Conservation (phyloP, 2,329 filamentous ascomycete genomes). For the Diplocarpon mali region DNA sequence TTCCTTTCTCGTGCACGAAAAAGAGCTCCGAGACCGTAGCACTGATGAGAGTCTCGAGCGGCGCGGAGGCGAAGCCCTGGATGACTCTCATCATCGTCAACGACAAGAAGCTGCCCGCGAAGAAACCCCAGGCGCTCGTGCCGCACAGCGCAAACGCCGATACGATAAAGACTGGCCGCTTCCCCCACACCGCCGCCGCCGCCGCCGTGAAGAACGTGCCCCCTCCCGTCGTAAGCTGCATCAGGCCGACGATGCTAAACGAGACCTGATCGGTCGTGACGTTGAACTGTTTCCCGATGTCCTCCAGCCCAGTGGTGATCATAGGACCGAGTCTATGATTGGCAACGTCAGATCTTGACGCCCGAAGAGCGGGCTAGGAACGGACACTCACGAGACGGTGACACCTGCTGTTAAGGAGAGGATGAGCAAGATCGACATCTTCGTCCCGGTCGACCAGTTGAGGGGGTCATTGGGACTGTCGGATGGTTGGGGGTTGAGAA, state of each 20-base stretch:
- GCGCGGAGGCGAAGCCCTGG: slow-evolving; percentile 23
- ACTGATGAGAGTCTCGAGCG: slow-evolving; percentile 27
- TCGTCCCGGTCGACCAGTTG: slow-evolving; percentile 32
- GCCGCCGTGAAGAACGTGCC: slow-evolving; percentile 33
- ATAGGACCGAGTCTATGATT: slow-evolving; percentile 29
- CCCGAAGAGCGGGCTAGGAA: slow-evolving; percentile 8
- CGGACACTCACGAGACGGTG: slow-evolving; percentile 16
- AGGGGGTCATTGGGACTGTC: slow-evolving; percentile 42
- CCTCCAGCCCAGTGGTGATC: slow-evolving; percentile 30
- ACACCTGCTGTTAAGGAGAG: slow-evolving; percentile 23
- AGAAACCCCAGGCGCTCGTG: slow-evolving; percentile 32
- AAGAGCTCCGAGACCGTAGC: slow-evolving; percentile 34
- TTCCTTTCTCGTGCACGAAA: slow-evolving; percentile 35
- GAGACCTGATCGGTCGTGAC: slow-evolving; percentile 30
- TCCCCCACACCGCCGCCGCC: slow-evolving; percentile 29
- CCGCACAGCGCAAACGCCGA: slow-evolving; percentile 28
- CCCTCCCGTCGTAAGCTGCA: slow-evolving; percentile 31
- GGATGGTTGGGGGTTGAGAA: slow-evolving; percentile 42
- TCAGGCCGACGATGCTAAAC: slow-evolving; percentile 25
- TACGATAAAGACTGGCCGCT: slow-evolving; percentile 22
- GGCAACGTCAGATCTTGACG: slow-evolving; percentile 2
- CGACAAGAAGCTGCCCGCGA: slow-evolving; percentile 29
- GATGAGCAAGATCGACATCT: slow-evolving; percentile 22
- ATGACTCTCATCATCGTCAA: slow-evolving; percentile 27
- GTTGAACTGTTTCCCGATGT: slow-evolving; percentile 28